Base-by-base conservation (phyloP, 140 eudicot species). In the Flaveria floridana region DNA sequence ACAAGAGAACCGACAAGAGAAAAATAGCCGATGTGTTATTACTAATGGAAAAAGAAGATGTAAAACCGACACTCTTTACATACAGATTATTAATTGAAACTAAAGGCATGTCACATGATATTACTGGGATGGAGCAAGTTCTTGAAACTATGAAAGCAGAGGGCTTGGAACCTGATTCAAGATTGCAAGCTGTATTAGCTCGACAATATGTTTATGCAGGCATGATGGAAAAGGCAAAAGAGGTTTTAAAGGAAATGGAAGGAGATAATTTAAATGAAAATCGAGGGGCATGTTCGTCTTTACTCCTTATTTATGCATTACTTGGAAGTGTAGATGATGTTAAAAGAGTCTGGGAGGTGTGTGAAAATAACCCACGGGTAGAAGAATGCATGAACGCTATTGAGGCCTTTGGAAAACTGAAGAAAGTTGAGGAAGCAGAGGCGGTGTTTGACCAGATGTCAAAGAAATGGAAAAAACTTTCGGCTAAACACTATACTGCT, bases 101-200 rank as follows among this genome's bases (percentile, higher is more conserved):
- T 26, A 91, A 89, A 81, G 96, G 97, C 50, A 85, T 65, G 48
- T 75, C 89, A 0, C 84, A 87, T 48, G 97, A 91, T 51, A 74
- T 91, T 3, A 7, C 42, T 3, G 96, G 94, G 19, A 89, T 91
- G 97, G 95, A 91, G 26, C 74, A 89, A 80, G 66, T 91, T 58
- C 80, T 87, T 44, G 91, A 87, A 78, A 84, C 91, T 10, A 89
- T 91, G 96, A 89, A 91, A 71, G 80, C 86, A 8, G 91, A 91
- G 21, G 96, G 97, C 14, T 21, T 85, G 2, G 78, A 85, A 68
- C 89, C 91, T 4, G 72, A 71, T 55, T 4, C 64, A 11, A 58
- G 71, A 4, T 68, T 79, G 6, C 85, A 50, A 48, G 28, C 70
- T 6, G 69, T 80, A 11, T 2, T 92, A 76, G 96, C 89, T 28